Base-by-base conservation (phyloP, 2,329 filamentous ascomycete species). In the Pestalotiopsis sp. region DNA sequence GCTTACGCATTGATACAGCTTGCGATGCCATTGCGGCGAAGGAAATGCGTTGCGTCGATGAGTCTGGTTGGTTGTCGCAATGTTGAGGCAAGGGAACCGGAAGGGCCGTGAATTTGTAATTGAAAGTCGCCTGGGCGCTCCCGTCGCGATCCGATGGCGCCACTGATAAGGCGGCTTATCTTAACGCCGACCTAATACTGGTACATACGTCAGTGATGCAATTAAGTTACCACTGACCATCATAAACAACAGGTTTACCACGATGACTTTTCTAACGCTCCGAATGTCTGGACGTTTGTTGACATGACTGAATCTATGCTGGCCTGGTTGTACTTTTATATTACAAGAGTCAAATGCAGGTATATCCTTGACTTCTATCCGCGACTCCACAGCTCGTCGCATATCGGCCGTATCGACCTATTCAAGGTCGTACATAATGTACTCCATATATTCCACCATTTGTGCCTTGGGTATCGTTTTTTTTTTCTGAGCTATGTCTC, bases 1-100 rank as follows among this genome's bases (percentile, higher is more conserved):
- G 6, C 66, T 63, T 67, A 67, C 66, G 66, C 66, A 67, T 67
- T 57, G 66, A 59, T 25, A 61, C 57, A 62, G 66, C 66, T 67
- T 67, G 57, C 4, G 66, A 61, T 49, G 66, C 57, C 66, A 67
- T 67, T 62, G 57, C 38, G 39, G 49, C 56, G 27, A 23, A 9
- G 45, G 14, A 13, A 9, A 3, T n/a, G 7, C n/a, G 36, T 41
- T 38, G 6, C 25, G n/a, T 66, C 3, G 12, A 49, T 36, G 17
- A 27, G 52, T n/a, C 20, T 25, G 13, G 41, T 5, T 14, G 12
- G 14, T 66, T 56, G 64, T 56, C 64, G 64, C 49, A 66, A 66
- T 14, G 27, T 38, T 14, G 2, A 4, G 49, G 7, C 1, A 25
- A 12, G 45, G 25, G 2, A 52, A 41, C 27, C 7, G n/a, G n/a